Conservation (phyloP, 176 grass and related monocot species). For the Stipa capillata region DNA sequence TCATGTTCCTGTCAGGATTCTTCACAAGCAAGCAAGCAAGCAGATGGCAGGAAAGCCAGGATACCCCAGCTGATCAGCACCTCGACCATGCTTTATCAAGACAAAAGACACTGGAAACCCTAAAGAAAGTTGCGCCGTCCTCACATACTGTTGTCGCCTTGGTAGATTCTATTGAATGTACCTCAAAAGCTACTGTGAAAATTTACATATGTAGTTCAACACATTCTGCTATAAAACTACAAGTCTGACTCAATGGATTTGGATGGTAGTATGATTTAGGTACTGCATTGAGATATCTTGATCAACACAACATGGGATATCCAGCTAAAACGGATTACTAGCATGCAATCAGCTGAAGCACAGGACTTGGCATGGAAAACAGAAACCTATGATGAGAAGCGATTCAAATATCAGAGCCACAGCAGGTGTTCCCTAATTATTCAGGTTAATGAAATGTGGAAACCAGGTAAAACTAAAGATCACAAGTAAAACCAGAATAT, state of each 20-base stretch:
- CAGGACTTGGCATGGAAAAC: not conserved
- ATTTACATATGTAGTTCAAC: not conserved
- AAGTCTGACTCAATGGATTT: not conserved
- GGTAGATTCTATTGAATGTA: not conserved
- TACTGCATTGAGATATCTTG: not conserved
- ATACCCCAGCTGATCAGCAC: constrained; percentile 20
- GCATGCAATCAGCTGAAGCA: not conserved
- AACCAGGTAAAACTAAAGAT: not conserved
- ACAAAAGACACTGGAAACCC: not conserved
- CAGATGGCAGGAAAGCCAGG: constrained; percentile 5
- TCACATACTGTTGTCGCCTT: not conserved
- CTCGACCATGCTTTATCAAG: constrained; percentile 16
- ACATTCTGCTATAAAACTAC: not conserved
- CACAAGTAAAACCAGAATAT: not conserved
- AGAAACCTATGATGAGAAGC: not conserved
- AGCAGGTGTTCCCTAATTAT: not conserved
- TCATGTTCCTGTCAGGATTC: constrained; percentile 4
- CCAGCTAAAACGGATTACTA: not conserved
- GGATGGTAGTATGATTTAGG: not conserved
- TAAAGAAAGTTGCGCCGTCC: not conserved
- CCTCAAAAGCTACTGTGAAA: not conserved
- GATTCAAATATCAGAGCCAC: not conserved
- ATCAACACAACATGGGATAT: not conserved
- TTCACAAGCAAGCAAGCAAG: constrained; percentile 41
- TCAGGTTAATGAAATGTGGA: not conserved